phyloP scores from a whole-genome alignment of 805 yeast genomes.

The Candida caryicola region DNA sequence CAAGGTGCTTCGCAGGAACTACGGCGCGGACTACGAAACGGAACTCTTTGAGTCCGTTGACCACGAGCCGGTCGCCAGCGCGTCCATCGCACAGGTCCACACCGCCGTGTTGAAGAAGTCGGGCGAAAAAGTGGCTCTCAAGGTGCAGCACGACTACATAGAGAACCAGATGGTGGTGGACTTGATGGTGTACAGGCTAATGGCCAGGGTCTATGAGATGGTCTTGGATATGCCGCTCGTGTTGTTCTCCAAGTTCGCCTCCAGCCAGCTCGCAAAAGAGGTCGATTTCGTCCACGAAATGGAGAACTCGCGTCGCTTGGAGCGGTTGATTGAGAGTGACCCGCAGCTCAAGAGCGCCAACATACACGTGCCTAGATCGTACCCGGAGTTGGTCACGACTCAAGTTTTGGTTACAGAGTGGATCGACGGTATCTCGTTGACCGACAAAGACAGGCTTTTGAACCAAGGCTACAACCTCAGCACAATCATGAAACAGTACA shows the following conservation, averaged over 20 bases:
- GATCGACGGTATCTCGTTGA: conserved; percentile 67
- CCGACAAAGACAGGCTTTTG: conserved; percentile 43
- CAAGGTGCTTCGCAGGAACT: conserved; percentile 31
- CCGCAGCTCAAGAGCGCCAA: conserved; percentile 31
- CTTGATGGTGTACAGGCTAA: conserved; percentile 52
- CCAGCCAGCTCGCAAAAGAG: conserved; percentile 57
- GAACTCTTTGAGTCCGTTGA: conserved; percentile 45
- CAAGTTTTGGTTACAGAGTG: conserved; percentile 67
- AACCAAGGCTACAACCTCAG: conserved; percentile 37
- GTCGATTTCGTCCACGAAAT: conserved; percentile 59
- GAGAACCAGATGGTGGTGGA: conserved; percentile 60
- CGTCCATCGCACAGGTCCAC: conserved; percentile 73
- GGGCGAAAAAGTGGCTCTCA: conserved; percentile 59
- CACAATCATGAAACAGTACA: conserved; percentile 48
- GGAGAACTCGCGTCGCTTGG: conserved; percentile 46
- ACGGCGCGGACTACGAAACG: conserved; percentile 43
- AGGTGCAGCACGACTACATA: conserved; percentile 65
- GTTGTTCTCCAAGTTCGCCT: conserved; percentile 54
- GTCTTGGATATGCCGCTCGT: conserved; percentile 64
- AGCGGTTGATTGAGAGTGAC: conserved; percentile 41
- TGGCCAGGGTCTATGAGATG: conserved; percentile 52
- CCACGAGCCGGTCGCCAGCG: conserved; percentile 66
- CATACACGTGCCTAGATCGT: conserved; percentile 54
- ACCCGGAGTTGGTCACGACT: conserved; percentile 42
- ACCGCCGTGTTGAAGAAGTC: conserved; percentile 40